Percentiles rank a stretch among this genome's conserved stretches.
Conservation (phyloP, 164 flowering plant species). For the Aristolochia californica region DNA sequence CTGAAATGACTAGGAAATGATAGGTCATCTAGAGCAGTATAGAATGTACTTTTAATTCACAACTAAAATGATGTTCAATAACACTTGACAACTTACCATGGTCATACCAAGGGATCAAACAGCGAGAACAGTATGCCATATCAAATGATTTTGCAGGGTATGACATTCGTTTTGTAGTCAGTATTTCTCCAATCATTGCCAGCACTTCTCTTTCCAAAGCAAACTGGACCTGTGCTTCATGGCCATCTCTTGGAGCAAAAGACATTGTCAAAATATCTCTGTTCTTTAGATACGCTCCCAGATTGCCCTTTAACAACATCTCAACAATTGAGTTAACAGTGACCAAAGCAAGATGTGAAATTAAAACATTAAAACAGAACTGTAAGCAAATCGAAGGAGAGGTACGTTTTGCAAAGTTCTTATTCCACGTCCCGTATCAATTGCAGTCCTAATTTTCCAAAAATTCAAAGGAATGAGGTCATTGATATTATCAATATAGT, state of each 20-base stretch:
- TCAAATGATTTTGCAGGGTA: conserved; percentile 96
- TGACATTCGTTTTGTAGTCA: conserved; percentile 72
- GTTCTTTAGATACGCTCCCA: conserved; percentile 82
- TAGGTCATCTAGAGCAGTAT: no score
- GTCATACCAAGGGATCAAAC: conserved; percentile 82
- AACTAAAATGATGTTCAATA: no score
- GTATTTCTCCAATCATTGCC: conserved; percentile 84
- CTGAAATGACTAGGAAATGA: no score
- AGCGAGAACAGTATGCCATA: conserved; percentile 97
- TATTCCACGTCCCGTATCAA: conserved; percentile 97
- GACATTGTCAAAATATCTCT: conserved; percentile 89
- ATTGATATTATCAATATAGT: conserved; percentile 84
- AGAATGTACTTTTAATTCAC: no score
- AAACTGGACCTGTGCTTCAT: conserved; percentile 95
- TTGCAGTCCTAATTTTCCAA: conserved; percentile 77
- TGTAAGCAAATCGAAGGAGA: no score
- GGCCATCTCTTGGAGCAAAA: conserved; percentile 95
- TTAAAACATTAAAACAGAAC: no score
- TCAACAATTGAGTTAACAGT: background rate
- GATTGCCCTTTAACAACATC: conserved; percentile 63
- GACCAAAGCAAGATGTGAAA: background rate
- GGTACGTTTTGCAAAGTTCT: conserved; percentile 9
- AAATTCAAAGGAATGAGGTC: conserved; percentile 61
- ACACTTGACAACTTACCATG: conserved; percentile 33
- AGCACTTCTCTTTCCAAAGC: conserved; percentile 96